Conservation (phyloP, 805 yeast genomes). For the Helenozyma rhizophorensis region DNA sequence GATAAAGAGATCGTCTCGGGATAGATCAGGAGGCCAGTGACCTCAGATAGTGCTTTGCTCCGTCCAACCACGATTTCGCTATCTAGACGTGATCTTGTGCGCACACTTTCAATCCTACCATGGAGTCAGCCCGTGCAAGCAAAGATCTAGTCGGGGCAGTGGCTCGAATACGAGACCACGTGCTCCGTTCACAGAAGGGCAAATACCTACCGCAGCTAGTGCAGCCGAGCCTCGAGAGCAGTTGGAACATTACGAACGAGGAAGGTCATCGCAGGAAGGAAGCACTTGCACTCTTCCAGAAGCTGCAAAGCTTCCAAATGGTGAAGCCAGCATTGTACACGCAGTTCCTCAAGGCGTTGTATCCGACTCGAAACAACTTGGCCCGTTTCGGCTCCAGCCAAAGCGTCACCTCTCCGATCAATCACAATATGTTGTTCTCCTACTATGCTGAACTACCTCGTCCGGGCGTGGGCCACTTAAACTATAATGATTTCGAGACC, state of each 20-base stretch:
- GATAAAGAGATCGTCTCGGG: too few relatives aligned
- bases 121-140: too few relatives aligned
- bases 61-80: too few relatives aligned
- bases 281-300: conserved; percentile 6
- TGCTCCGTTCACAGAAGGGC: conserved; percentile 1
- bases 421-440: conserved; percentile 23
- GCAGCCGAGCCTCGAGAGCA: not conserved
- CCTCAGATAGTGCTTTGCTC: too few relatives aligned
- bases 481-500: conserved; percentile 22
- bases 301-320: conserved; percentile 5
- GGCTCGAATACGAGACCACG: too few relatives aligned
- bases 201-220: conserved; percentile 7
- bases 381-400: conserved; percentile 4
- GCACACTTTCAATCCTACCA: too few relatives aligned
- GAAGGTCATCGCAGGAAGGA: conserved; percentile 7
- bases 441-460: conserved; percentile 23
- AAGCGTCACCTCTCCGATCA: conserved; percentile 10
- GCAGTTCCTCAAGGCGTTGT: conserved; percentile 7
- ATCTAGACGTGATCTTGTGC: too few relatives aligned
- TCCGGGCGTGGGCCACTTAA: conserved; percentile 23
- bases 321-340: conserved; percentile 5
- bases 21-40: too few relatives aligned
- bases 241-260: conserved; percentile 1
- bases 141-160: too few relatives aligned
- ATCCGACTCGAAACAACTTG: conserved; percentile 9